Evolutionary conservation across 352 stramenopile species (phyloP).

Genomic region (Globisporangium paroecandrum): DNA sequence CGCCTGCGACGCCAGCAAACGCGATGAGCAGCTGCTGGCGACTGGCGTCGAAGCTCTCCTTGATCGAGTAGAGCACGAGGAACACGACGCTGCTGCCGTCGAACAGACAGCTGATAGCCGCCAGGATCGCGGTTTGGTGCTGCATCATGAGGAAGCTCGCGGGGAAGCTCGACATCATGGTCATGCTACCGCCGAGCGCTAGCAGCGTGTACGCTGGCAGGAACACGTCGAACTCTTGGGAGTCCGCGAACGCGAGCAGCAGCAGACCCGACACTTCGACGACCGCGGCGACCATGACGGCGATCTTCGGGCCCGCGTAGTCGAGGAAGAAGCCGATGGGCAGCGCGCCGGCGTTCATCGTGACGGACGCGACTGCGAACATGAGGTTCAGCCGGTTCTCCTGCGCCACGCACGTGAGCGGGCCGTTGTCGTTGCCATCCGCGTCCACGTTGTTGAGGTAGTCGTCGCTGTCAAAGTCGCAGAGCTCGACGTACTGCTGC

Average conservation of each 20-base stretch:
- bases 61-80: constrained; percentile 56
- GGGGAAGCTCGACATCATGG: constrained; percentile 79
- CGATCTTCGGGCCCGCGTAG: constrained; percentile 53
- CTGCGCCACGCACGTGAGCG: constrained; percentile 52
- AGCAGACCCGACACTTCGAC: constrained; percentile 69
- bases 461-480: constrained; percentile 26
- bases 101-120: constrained; percentile 75
- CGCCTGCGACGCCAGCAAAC: constrained; percentile 36
- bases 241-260: constrained; percentile 73
- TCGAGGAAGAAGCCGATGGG: constrained; percentile 82
- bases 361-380: constrained; percentile 76
- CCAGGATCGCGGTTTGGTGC: constrained; percentile 74
- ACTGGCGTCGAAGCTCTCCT: constrained; percentile 42
- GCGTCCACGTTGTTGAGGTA: constrained; percentile 3
- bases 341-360: constrained; percentile 73
- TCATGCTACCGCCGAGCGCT: constrained; percentile 69
- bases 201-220: constrained; percentile 64
- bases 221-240: constrained; percentile 71
- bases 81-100: constrained; percentile 76
- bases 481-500: constrained; percentile 78
- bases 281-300: constrained; percentile 43
- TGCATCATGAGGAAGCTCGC: constrained; percentile 70
- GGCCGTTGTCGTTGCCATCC: constrained; percentile 15
- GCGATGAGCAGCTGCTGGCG: constrained; percentile 48
- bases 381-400: constrained; percentile 88